Base-by-base conservation (phyloP, 495 filamentous ascomycete species). In the Talaromyces trachyspermus region DNA sequence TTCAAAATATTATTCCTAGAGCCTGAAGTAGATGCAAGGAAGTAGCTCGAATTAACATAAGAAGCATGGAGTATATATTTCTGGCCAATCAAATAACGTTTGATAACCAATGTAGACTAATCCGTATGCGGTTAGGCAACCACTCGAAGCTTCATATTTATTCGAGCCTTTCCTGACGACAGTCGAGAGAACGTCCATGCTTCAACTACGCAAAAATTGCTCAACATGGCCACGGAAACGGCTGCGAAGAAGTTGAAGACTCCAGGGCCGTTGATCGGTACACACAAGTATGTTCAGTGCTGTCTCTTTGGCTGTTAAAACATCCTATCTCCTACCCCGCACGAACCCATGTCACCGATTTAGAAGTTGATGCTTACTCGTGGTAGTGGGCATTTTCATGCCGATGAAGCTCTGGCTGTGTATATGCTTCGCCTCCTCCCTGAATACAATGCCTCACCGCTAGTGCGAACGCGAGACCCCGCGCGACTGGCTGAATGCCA, bases 321-420 rank as follows among this genome's bases (percentile, higher is more conserved):
- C n/a, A n/a, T n/a, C n/a, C n/a, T n/a, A n/a, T n/a, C n/a, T 26
- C 14, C 14, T 36, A 42, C 39, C 39, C 39, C 39, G 39, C 39
- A 33, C n/a, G n/a, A n/a, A n/a, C n/a, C n/a, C n/a, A n/a, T n/a
- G n/a, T n/a, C n/a, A n/a, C 41, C 43, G 43, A 50, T 46, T 63
- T 23, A 55, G 45, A 15, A 20, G 32, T 22, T 43, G 8, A 12
- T 52, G 30, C 57, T 48, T 49, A 55, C 49, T 40, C n/a, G 20
- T 24, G 39, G 11, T 49, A 83, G 79, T 69, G 92, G 92, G 46
- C 88, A 95, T 68, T 98, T 98, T 77, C 92, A 98, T 71, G 94
- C 92, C 65, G 92, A 98, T 63, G 92, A 98, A 71, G 92, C 92
- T 49, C 81, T 98, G n/a, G 92, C 92, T 44, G 89, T 97, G 49